phyloP scores from a whole-genome alignment of 1,284 basidiomycete species.

The Sporisorium sorghi region DNA sequence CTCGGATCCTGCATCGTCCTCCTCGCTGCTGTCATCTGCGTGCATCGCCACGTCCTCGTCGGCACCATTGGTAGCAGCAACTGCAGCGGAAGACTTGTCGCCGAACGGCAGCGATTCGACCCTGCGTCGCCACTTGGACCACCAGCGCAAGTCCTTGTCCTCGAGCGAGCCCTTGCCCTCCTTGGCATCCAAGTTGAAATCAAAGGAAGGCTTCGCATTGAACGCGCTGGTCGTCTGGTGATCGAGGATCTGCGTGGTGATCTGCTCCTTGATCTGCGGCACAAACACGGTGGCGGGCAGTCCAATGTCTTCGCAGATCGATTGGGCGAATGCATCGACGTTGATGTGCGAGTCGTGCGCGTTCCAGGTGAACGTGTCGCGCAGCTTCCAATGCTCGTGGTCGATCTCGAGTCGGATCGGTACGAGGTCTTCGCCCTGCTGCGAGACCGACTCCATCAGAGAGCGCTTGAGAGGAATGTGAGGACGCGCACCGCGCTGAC shows the following conservation, averaged over 20 bases:
- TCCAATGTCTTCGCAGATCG: conserved; percentile 89
- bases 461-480: conserved; percentile 49
- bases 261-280: conserved; percentile 80
- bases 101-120: conserved; percentile 37
- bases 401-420: conserved; percentile 96
- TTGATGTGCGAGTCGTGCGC: conserved; percentile 86
- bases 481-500: conserved; percentile 53
- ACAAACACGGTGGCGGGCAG: conserved; percentile 79
- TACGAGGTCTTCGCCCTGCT: conserved; percentile 81
- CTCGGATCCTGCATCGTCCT: conserved; percentile 69
- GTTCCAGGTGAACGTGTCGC: conserved; percentile 98
- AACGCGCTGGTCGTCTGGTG: conserved; percentile 71
- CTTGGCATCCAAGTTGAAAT: conserved; percentile 26
- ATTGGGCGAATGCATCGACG: conserved; percentile 88
- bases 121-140: conserved; percentile 47
- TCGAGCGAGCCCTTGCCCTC: conserved; percentile 45
- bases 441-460: conserved; percentile 74
- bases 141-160: conserved; percentile 46
- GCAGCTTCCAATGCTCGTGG: conserved; percentile 85
- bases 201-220: conserved; percentile 44
- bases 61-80: conserved; percentile 67
- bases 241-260: conserved; percentile 87
- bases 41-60: conserved; percentile 69
- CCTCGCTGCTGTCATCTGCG: conserved; percentile 67
- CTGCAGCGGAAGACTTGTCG: conserved; percentile 36